These are phyloP conservation scores for Pythium biforme DNA, from an alignment of 352 stramenopile genomes.

Conservation along the genomic window DNA sequence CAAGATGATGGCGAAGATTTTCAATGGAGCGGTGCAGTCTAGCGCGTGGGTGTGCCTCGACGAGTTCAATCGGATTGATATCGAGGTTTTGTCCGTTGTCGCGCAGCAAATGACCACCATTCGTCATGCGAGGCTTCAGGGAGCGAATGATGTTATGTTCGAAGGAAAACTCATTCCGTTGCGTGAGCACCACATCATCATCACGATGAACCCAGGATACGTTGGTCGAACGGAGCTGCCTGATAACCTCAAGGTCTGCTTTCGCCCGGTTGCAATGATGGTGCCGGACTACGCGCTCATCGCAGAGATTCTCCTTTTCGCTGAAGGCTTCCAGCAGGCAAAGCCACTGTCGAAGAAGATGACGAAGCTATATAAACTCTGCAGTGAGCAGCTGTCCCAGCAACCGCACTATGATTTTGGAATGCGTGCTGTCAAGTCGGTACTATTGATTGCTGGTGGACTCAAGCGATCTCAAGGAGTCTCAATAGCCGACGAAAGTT, in stretches of 20 bases:
- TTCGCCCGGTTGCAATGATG: conserved; percentile 89
- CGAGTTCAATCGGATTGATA: conserved; percentile 91
- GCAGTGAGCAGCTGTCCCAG: conserved; percentile 81
- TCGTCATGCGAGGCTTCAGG: conserved; percentile 45
- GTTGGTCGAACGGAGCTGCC: conserved; percentile 76
- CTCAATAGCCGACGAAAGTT: conserved; percentile 41
- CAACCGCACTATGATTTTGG: conserved; percentile 89
- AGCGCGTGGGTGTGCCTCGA: conserved; percentile 86
- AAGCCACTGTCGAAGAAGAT: conserved; percentile 68
- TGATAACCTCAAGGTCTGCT: conserved; percentile 84
- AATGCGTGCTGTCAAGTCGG: conserved; percentile 82
- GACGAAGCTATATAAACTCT: conserved; percentile 81
- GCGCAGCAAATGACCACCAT: conserved; percentile 82
- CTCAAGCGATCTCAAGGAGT: conserved; percentile 43
- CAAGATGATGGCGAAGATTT: conserved; percentile 86
- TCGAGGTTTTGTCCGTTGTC: conserved; percentile 86
- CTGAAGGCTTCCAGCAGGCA: conserved; percentile 71
- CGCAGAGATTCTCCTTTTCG: conserved; percentile 81
- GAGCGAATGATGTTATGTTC: conserved; percentile 41
- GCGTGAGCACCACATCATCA: conserved; percentile 75
- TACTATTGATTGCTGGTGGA: conserved; percentile 74
- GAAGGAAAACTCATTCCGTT: conserved; percentile 57
- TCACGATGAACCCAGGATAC: conserved; percentile 90
- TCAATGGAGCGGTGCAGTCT: conserved; percentile 76
- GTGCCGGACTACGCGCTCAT: conserved; percentile 86